Evolutionary conservation across 2,329 filamentous ascomycete species (phyloP), one percentile per base, ranked within the genome.

Genomic region (Verticillium isaacii): DNA sequence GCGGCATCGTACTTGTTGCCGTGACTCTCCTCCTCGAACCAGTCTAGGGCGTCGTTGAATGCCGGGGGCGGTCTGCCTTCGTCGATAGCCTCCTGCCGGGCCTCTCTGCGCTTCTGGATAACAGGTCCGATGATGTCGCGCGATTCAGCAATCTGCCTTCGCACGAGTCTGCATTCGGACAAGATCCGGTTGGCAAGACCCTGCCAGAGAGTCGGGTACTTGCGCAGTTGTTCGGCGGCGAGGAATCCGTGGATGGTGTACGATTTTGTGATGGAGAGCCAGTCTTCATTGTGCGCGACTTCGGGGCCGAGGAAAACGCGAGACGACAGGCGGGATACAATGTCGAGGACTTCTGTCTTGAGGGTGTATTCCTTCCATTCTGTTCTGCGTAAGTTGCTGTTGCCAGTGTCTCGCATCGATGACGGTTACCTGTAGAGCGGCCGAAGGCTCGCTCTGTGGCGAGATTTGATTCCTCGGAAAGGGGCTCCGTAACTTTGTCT

Each of bases 1-100:
- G 87, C 78, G 0, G 82, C 76, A 72, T 93, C 84, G 71, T 93
- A 94, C 8, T 77, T 88, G 59, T 80, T 80, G n/a, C 85, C 81
- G 77, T 71, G 69, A 5, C 74, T 69, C 15, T 72, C 64, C 25
- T 77, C 74, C 39, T 78, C 73, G 62, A 79, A 75, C 78, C 78
- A 82, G 25, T 78, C 77, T 29, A 80, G 70, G 3, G 74, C 71
- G 63, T 80, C 77, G 3, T 76, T 69, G 9, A 52, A 52, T 3
- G 4, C 19, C 3, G 45, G 45, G 3, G 12, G n/a, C 9, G 45
- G 45, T n/a, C n/a, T 9, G 1, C 19, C 45, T 9, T 23, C n/a
- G 45, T 61, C 23, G 45, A 25, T 11, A 12, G 72, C 67, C 61
- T 63, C 5, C 1, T 59, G 58, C 6, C 23, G 17, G 0, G 45